A percentile compares a stretch with the other conserved stretches of the same genome.
These are phyloP conservation scores for Verticillium zaregamsianum DNA, from an alignment of 2,329 filamentous ascomycete genomes.

Conservation along the genomic window DNA sequence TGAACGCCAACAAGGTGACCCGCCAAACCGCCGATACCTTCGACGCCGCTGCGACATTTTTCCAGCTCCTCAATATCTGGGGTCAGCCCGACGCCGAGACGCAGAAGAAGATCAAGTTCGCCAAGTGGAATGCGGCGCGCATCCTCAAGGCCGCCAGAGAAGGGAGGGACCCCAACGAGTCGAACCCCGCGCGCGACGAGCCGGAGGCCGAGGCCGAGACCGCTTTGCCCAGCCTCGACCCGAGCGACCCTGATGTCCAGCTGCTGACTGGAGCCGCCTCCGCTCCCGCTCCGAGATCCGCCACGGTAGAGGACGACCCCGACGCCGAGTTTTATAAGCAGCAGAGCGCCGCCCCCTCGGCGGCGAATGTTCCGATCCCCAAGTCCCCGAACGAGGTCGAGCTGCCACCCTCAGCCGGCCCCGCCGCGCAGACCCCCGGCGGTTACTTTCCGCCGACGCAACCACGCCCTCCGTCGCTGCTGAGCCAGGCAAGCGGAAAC, in stretches of 20 bases:
- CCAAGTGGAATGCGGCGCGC: conserved; percentile 90
- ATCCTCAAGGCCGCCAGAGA: conserved; percentile 90
- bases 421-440: conserved; percentile 9
- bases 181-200: conserved; percentile 69
- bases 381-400: conserved; percentile 16
- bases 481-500: conserved; percentile 26
- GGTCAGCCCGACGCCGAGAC: conserved; percentile 69
- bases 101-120: conserved; percentile 86
- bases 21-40: conserved; percentile 87
- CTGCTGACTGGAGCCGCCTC: conserved; percentile 25
- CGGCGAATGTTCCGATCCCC: conserved; percentile 19
- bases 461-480: conserved; percentile 28
- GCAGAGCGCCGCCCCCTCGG: conserved; percentile 13
- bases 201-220: conserved; percentile 41
- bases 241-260: conserved; percentile 62
- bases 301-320: conserved; percentile 49
- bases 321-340: conserved; percentile 30
- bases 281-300: conserved; percentile 33
- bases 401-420: conserved; percentile 4
- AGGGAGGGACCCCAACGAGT: conserved; percentile 85
- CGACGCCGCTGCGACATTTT: conserved; percentile 85
- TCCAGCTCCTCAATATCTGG: conserved; percentile 86
- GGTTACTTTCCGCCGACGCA: conserved; percentile 29
- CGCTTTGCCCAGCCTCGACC: conserved; percentile 47
- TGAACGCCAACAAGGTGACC: conserved; percentile 79